These are phyloP conservation scores for Xylaria acuta DNA, from an alignment of 495 filamentous ascomycete species.

Conservation along the genomic window DNA sequence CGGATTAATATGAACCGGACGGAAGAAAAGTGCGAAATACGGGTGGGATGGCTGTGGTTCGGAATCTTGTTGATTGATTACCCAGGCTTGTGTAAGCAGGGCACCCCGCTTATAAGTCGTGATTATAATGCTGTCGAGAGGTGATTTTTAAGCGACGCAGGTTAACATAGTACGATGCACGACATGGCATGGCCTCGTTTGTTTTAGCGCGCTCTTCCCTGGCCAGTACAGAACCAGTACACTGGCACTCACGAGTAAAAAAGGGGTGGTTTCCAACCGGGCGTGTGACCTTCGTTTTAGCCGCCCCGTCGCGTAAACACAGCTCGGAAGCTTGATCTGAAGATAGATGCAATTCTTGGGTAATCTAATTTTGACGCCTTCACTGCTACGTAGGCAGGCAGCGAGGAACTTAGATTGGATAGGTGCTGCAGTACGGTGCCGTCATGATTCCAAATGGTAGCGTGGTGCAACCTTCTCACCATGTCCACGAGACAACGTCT, in stretches of 20 bases:
- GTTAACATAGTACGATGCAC: background rate
- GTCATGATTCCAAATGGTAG: background rate
- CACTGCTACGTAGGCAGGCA: background rate
- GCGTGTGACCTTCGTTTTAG: background rate
- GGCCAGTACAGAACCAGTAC: background rate
- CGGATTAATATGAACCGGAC: conserved; percentile 12
- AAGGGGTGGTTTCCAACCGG: background rate
- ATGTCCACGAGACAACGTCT: background rate
- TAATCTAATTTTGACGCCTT: conserved; percentile 4
- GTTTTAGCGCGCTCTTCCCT: background rate
- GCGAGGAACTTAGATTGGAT: background rate
- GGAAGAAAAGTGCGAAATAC: background rate
- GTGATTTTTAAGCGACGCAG: conserved; percentile 12
- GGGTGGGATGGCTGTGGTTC: background rate
- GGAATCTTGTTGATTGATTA: conserved; percentile 17
- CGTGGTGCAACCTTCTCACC: background rate
- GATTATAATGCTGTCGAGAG: background rate
- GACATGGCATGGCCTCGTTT: background rate
- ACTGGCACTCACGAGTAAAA: background rate
- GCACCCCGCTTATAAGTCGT: conserved; percentile 2
- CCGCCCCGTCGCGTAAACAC: background rate
- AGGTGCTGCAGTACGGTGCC: background rate
- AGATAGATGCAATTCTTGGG: background rate
- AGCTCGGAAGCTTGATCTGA: background rate
- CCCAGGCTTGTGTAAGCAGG: conserved; percentile 25